Evolutionary conservation across 148 eudicot genomes (phyloP).

Genomic region (Chenopodium suecicum): DNA sequence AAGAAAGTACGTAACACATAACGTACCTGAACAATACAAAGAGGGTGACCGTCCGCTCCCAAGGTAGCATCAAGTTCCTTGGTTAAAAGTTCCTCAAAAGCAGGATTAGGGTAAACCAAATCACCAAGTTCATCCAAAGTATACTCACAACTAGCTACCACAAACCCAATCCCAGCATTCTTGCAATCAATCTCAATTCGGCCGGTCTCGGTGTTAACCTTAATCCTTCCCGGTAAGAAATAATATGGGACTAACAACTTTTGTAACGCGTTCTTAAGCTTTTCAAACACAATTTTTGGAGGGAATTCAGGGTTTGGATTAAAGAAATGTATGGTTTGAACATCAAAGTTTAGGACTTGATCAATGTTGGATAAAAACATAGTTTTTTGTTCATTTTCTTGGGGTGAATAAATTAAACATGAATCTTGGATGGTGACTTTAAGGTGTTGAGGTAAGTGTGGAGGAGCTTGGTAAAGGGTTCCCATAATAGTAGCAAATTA

Average conservation of each 20-base stretch:
- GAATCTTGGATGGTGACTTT: conserved; percentile 46
- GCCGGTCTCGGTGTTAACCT: conserved; percentile 39
- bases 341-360: conserved; percentile 76
- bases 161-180: conserved; percentile 60
- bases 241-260: conserved; percentile 51
- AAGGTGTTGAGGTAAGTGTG: conserved; percentile 53
- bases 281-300: conserved; percentile 33
- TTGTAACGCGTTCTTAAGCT: conserved; percentile 41
- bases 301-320: conserved; percentile 51
- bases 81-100: conserved; percentile 62
- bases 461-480: conserved; percentile 30
- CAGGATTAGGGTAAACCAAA: conserved; percentile 90
- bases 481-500: conserved; percentile 29
- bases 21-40: conserved; percentile 73
- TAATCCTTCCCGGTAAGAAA: conserved; percentile 73
- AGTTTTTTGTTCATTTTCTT: conserved; percentile 40
- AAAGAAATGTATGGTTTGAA: conserved; percentile 85
- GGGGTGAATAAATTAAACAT: conserved; percentile 47
- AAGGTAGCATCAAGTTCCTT: conserved; percentile 34
- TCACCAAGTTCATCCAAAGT: conserved; percentile 70
- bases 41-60: conserved; percentile 50
- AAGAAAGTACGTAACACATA: neutral
- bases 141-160: conserved; percentile 59
- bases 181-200: conserved; percentile 71
- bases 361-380: conserved; percentile 85